Evolutionary conservation across 2,329 filamentous ascomycete species (phyloP).

Genomic region (Verticillium klebahnii): DNA sequence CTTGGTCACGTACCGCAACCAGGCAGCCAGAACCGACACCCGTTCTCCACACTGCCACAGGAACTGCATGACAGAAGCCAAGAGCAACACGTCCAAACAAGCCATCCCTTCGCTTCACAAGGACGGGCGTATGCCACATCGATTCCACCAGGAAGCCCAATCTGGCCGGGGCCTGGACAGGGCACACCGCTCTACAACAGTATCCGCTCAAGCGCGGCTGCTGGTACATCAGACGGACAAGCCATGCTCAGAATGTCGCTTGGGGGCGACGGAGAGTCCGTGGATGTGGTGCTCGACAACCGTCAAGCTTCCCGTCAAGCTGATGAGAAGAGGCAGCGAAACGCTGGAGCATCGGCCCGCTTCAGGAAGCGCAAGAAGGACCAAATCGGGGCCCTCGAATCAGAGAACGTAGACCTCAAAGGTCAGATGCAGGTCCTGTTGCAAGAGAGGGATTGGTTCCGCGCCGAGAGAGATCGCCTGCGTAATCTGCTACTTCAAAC

Average conservation of each 20-base stretch:
- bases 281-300: slow-evolving; percentile 65
- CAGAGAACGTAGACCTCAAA: slow-evolving; percentile 61
- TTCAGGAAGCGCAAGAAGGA: slow-evolving; percentile 81
- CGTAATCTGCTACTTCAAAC: slow-evolving; percentile 60
- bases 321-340: slow-evolving; percentile 80
- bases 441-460: slow-evolving; percentile 69
- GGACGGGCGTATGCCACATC: slow-evolving; percentile 5
- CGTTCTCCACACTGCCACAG: slow-evolving; percentile 9
- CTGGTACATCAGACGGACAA: slow-evolving; percentile 8
- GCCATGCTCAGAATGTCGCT: slow-evolving; percentile 15
- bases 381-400: slow-evolving; percentile 66
- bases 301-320: slow-evolving; percentile 78
- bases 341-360: slow-evolving; percentile 79
- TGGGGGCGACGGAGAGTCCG: slow-evolving; percentile 29
- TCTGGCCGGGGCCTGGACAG: slow-evolving; percentile 14
- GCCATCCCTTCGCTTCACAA: not conserved
- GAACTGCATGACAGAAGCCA: slow-evolving; percentile 4
- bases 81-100: slow-evolving; percentile 6
- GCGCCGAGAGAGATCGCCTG: slow-evolving; percentile 66
- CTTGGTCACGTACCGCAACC: slow-evolving; percentile 18
- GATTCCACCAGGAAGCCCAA: slow-evolving; percentile 14
- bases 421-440: slow-evolving; percentile 46
- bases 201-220: slow-evolving; percentile 9
- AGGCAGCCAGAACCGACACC: not conserved
- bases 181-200: slow-evolving; percentile 21